A percentile compares a stretch with the other conserved stretches of the same genome.
These are phyloP conservation scores for Pseudoscleropodium purum DNA, from an alignment of 225 moss, liverwort and hornwort genomes.

Conservation along the genomic window DNA sequence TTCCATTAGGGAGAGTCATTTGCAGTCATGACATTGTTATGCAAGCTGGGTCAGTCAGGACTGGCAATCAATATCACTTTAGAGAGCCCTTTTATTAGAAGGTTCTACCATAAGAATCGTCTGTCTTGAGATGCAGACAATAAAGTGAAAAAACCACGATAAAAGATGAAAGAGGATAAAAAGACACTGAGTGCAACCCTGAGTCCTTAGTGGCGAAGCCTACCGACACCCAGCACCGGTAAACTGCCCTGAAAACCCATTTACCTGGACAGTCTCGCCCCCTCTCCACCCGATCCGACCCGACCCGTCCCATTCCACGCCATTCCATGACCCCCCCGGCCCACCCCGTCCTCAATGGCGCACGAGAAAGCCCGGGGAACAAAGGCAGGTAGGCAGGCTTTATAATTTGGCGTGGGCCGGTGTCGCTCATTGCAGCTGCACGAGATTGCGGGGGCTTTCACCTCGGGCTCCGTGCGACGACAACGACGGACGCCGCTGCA, in stretches of 20 bases:
- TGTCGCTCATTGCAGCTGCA: neutral
- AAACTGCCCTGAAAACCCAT: neutral
- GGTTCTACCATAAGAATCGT: no score
- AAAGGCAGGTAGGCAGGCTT: neutral
- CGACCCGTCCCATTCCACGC: neutral
- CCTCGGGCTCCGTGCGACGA: slow-evolving; percentile 8
- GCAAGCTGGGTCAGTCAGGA: no score
- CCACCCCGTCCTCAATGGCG: neutral
- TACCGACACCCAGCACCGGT: neutral
- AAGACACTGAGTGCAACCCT: slow-evolving; percentile 3
- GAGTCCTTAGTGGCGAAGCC: neutral
- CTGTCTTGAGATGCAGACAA: neutral
- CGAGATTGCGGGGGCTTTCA: neutral
- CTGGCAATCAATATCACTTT: no score
- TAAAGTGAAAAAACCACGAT: neutral
- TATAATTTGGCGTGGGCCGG: neutral
- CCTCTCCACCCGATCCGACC: neutral
- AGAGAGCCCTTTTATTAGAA: no score
- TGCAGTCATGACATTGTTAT: no score
- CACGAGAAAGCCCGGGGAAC: slow-evolving; percentile 6
- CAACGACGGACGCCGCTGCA: slow-evolving; percentile 4
- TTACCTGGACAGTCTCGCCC: neutral
- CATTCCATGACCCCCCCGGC: neutral
- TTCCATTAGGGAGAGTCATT: no score
- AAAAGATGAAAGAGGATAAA: neutral